Base-by-base conservation (phyloP, 2,329 filamentous ascomycete genomes). In the Cadophora malorum region DNA sequence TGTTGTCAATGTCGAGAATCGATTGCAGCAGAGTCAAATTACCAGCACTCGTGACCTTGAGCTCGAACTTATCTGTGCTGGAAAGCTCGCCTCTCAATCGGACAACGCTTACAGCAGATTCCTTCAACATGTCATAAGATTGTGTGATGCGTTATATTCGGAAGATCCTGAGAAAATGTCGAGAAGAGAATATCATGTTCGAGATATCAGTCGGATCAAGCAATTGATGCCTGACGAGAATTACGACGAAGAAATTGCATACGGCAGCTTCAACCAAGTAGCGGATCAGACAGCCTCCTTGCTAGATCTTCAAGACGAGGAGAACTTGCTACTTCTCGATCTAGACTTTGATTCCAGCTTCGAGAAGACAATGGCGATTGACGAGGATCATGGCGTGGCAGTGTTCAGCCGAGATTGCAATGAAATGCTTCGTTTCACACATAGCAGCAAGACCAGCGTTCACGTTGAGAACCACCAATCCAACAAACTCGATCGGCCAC, bases 21-120 rank as follows among this genome's bases (percentile, higher is more conserved):
- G 70, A 23, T 53, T 73, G 9, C 61, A 63, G 4, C 63, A 70
- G 10, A 69, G 70, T 9, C 62, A 71, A 33, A 74, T 75, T 10
- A 61, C 63, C 3, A 70, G 59, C 16, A 52, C 69, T 45, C 67
- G 74, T 28, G 64, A 69, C 12, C 53, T 75, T 10, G 74, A 75
- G 41, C 60, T 74, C 31, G 72, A 75, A 28, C 56, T 75, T 16
- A 72, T 75, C 25, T 74, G 67, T 64, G 66, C 66, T 50, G 71
- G 71, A 64, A 74, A 74, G 69, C 68, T 71, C 64, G 68, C 68
- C 4, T 73, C 71, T 4, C 71, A 74, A 50, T 72, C 72, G 25
- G 69, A 71, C 28, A 56, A 45, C 2, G 59, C 69, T 2, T 74
- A 71, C 38, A 60, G 38, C 31, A 60, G 66, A 28, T 75, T 73